Evolutionary conservation across 192 early-diverging fungal genomes (phyloP).

Genomic region (Coemansia sp.): DNA sequence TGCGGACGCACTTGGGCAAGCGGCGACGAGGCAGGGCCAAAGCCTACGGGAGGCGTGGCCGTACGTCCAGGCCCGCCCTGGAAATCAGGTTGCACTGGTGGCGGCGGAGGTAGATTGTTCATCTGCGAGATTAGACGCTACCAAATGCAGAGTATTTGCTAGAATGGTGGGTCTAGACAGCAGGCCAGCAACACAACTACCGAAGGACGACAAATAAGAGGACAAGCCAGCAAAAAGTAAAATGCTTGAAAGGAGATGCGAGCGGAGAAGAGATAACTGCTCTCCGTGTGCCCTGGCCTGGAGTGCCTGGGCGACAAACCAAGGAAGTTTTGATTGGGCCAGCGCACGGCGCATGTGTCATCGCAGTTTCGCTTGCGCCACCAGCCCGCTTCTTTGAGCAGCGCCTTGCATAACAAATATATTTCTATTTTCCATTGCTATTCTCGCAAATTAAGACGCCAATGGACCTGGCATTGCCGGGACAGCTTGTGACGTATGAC

Average conservation of each 20-base stretch:
- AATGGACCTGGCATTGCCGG: conserved; percentile 50
- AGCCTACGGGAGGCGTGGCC: conserved; percentile 46
- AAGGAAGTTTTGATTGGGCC: conserved; percentile 35
- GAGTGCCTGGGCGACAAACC: background rate
- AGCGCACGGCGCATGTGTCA: conserved; percentile 11
- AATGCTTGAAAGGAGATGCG: background rate
- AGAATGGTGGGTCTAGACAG: background rate
- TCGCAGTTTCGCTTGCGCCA: background rate
- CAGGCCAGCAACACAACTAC: background rate
- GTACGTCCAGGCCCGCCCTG: conserved; percentile 23
- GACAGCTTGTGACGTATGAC: conserved; percentile 41
- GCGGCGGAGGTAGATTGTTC: conserved; percentile 30
- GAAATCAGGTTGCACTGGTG: conserved; percentile 19
- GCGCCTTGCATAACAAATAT: background rate
- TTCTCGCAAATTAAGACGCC: background rate
- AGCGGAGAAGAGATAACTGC: background rate
- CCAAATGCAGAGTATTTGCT: background rate
- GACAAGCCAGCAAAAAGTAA: background rate
- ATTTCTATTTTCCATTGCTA: background rate
- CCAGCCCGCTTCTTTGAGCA: background rate
- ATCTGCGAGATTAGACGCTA: conserved; percentile 13
- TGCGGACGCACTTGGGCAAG: conserved; percentile 47
- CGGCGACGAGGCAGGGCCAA: conserved; percentile 53
- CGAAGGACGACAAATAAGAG: background rate
- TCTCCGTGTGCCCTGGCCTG: background rate